Conservation (phyloP, 2,329 filamentous ascomycete genomes). For the Aspergillus hiratsukae region DNA sequence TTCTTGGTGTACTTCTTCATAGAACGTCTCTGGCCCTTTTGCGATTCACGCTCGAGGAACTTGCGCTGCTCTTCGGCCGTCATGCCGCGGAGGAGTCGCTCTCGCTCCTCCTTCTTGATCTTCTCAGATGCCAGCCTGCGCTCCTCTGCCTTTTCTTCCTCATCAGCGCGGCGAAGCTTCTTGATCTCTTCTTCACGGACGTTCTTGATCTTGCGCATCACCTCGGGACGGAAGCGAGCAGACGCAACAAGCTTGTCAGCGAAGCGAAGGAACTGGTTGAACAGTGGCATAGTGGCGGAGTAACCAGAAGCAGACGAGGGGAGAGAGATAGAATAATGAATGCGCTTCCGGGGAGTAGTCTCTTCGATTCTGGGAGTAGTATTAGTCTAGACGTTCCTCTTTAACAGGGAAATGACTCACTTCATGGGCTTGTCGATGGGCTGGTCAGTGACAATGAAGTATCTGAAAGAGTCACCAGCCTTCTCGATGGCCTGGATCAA, state of each 20-base stretch:
- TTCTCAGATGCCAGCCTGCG: constrained; percentile 49
- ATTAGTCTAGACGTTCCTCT: not conserved
- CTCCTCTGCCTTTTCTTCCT: constrained; percentile 65
- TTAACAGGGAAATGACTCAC: constrained; percentile 48
- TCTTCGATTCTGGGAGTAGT: constrained; percentile 65
- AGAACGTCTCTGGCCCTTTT: constrained; percentile 63
- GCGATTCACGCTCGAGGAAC: constrained; percentile 74
- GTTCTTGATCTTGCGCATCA: constrained; percentile 74
- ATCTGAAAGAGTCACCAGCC: constrained; percentile 78
- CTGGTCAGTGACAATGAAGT: constrained; percentile 84
- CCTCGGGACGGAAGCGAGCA: constrained; percentile 86
- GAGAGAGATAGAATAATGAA: constrained; percentile 70
- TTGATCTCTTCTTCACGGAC: constrained; percentile 76
- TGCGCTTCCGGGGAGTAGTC: constrained; percentile 75
- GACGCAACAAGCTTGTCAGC: constrained; percentile 71
- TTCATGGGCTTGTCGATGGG: constrained; percentile 79
- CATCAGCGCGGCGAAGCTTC: constrained; percentile 72
- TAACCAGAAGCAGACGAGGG: constrained; percentile 61
- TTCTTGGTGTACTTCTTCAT: constrained; percentile 60
- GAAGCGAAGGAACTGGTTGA: constrained; percentile 78
- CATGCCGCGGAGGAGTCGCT: constrained; percentile 70
- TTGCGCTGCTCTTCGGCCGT: constrained; percentile 82
- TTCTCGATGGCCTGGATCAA: constrained; percentile 72
- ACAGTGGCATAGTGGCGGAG: constrained; percentile 64
- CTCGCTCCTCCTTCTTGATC: constrained; percentile 83